Evolutionary conservation across 352 stramenopile genomes (phyloP).

Genomic region (Phytopythium boreale): DNA sequence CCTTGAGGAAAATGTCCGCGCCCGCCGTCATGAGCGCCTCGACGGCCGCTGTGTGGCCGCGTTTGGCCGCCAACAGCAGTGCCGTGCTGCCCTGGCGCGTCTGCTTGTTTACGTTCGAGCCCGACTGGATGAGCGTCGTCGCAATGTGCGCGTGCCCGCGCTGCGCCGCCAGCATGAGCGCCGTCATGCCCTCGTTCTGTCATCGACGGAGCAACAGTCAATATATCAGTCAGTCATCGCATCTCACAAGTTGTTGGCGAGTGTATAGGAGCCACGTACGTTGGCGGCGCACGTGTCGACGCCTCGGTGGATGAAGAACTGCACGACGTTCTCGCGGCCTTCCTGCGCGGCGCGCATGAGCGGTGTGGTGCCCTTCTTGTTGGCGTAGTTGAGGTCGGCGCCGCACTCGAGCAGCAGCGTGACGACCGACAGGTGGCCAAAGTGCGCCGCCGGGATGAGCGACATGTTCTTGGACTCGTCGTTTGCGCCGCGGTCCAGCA

Average conservation of each 20-base stretch:
- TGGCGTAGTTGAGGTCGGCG: constrained; percentile 79
- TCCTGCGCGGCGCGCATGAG: constrained; percentile 86
- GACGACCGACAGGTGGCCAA: constrained; percentile 75
- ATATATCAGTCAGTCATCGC: constrained; percentile 7
- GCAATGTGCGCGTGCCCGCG: constrained; percentile 79
- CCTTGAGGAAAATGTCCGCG: constrained; percentile 86
- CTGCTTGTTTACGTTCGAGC: constrained; percentile 87
- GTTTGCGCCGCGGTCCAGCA: constrained; percentile 64
- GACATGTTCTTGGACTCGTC: constrained; percentile 85
- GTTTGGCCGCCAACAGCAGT: constrained; percentile 79
- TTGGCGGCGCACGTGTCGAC: constrained; percentile 75
- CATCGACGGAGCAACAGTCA: background rate
- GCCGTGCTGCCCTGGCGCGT: constrained; percentile 84
- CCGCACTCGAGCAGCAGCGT: constrained; percentile 64
- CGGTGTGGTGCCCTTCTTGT: constrained; percentile 86
- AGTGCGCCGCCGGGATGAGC: constrained; percentile 81
- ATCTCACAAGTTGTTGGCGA: background rate
- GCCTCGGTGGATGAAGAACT: constrained; percentile 68
- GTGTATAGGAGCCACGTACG: constrained; percentile 16
- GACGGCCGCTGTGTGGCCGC: constrained; percentile 73
- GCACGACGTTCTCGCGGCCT: constrained; percentile 72
- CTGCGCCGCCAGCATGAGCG: constrained; percentile 83
- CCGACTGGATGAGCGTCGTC: constrained; percentile 75
- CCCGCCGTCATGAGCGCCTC: constrained; percentile 76
- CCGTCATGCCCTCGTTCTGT: constrained; percentile 87